Evolutionary conservation across 306 rosid species (phyloP), one percentile per base, ranked within the genome.

Genomic region (Quercus dentata): DNA sequence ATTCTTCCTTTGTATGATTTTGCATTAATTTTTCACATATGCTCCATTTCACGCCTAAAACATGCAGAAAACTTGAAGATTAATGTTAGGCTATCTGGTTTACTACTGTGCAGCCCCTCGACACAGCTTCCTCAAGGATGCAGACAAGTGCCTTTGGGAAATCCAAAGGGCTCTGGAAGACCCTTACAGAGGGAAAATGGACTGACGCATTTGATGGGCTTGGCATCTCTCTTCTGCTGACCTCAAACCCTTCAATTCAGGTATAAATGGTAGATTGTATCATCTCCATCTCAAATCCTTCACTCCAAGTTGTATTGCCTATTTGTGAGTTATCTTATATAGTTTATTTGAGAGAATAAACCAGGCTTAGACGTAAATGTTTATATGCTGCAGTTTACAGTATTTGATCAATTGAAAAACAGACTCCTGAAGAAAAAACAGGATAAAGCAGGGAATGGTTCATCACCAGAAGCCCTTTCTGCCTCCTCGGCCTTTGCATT

Each of bases 201-300:
- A 90, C 87, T 74, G 98, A 93, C 61, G 97, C 97, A 64, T 96
- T 90, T 82, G 98, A 96, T 78, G 99, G 99, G 70, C 98, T 96
- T 20, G 88, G 97, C 79, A 89, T 90, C 87, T 96, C 99, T 41
- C 84, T 96, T 76, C 80, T 96, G 87, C 91, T 96, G 73, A 96
- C 99, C 6, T 85, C 97, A 17, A 96, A 96, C 90, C 99, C 99
- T 30, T 91, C 99, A 58, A 96, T 96, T 88, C 98, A 96, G 94
- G 99, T 93, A 74, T 59, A 31, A 28, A 3, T 70, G 76, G 54
- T 30, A 59, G 41, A 9, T 70, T 79, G 6, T 46, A 17, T 10
- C 10, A n/a, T 56, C 35, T 62, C 67, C 10, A n/a, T 56, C 35
- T 62, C 67, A 23, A 76, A 79, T 59, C 31, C 25, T 31, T 33